phyloP scores from a whole-genome alignment of 306 rosid genomes.

The Cucurbita pepo region DNA sequence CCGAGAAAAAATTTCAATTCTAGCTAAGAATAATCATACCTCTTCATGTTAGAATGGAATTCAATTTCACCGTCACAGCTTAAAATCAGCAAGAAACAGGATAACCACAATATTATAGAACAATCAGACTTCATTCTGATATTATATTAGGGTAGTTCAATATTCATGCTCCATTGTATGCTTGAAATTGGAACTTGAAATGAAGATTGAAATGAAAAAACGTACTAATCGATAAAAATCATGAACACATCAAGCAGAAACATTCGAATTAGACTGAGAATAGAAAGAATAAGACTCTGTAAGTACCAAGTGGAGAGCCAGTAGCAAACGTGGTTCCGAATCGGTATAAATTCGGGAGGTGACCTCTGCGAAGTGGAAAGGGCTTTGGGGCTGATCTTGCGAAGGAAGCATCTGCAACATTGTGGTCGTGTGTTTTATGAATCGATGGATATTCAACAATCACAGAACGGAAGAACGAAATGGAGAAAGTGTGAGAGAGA shows the following conservation, averaged over 20 bases:
- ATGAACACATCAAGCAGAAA: neutral
- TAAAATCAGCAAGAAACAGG: neutral
- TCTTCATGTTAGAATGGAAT: neutral
- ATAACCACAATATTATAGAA: neutral
- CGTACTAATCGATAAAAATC: neutral
- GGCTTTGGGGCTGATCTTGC: slow-evolving; percentile 21
- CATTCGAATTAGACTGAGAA: neutral
- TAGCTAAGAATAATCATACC: neutral
- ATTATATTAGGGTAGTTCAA: neutral
- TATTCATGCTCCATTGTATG: neutral
- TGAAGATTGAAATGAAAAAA: neutral
- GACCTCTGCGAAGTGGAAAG: slow-evolving; percentile 20
- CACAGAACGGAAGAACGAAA: neutral
- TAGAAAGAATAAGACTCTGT: neutral
- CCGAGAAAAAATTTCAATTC: neutral
- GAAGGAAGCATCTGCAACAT: slow-evolving; percentile 33
- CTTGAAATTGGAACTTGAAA: neutral
- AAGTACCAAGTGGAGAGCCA: slow-evolving; percentile 60
- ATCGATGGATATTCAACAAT: neutral
- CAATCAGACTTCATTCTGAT: neutral
- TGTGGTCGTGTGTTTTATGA: neutral
- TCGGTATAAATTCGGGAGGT: slow-evolving; percentile 9
- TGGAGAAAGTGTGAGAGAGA: neutral
- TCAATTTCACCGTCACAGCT: neutral
- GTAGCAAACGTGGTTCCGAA: slow-evolving; percentile 33